phyloP scores from a whole-genome alignment of 352 stramenopile species.

The Pythium angustatum region DNA sequence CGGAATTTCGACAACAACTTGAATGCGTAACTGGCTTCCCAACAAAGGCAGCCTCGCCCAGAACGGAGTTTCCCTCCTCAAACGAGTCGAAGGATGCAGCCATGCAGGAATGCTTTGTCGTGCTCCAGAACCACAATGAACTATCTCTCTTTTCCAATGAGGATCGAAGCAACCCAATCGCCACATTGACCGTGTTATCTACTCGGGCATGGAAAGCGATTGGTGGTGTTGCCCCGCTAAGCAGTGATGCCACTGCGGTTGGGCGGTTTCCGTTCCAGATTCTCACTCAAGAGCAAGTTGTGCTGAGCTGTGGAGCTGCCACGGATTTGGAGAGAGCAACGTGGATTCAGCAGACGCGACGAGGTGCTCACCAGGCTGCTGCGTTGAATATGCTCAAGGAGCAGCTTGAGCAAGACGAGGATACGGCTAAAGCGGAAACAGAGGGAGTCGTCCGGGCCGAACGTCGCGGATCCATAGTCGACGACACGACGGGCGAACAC shows the following conservation, averaged over 20 bases:
- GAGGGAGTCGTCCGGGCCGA: not conserved
- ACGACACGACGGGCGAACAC: constrained; percentile 22
- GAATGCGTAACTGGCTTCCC: not conserved
- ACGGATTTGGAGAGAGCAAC: constrained; percentile 57
- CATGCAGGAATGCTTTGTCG: constrained; percentile 50
- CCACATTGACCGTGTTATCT: constrained; percentile 43
- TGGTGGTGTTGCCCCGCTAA: constrained; percentile 13
- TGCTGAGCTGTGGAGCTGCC: constrained; percentile 60
- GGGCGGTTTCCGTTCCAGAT: constrained; percentile 65
- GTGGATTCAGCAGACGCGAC: constrained; percentile 71
- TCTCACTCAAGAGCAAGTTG: constrained; percentile 63
- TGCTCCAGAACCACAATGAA: constrained; percentile 53
- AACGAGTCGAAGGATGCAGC: not conserved
- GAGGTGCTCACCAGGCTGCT: constrained; percentile 45
- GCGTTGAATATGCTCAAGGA: constrained; percentile 61
- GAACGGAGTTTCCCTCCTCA: not conserved
- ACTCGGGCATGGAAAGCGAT: constrained; percentile 45
- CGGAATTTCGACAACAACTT: constrained; percentile 20
- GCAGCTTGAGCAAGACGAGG: constrained; percentile 38
- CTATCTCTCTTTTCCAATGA: constrained; percentile 43
- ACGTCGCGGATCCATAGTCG: constrained; percentile 15
- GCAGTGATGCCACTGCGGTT: constrained; percentile 11
- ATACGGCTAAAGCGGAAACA: not conserved
- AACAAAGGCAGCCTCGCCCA: constrained; percentile 15
- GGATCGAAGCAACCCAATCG: constrained; percentile 26